Evolutionary conservation across 1,139 yeast species (phyloP).

Genomic region (Tardiomyces digboiensis): DNA sequence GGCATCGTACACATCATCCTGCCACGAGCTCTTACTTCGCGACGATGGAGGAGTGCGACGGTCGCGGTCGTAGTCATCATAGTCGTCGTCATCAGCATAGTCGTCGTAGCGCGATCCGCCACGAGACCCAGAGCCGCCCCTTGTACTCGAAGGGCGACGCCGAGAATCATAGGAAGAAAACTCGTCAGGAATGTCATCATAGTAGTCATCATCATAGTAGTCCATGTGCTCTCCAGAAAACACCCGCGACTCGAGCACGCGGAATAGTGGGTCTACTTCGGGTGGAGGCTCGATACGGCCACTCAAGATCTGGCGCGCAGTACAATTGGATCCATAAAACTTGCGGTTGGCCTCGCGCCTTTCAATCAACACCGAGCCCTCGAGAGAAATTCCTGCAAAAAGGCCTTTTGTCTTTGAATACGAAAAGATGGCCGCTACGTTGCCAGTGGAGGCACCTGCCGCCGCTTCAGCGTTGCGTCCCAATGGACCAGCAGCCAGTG

Average conservation of each 20-base stretch:
- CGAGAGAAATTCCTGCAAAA: slow-evolving; percentile 95
- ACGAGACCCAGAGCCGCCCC: slow-evolving; percentile 21
- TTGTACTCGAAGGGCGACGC: slow-evolving; percentile 8
- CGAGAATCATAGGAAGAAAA: slow-evolving; percentile 4
- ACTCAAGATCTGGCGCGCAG: slow-evolving; percentile 70
- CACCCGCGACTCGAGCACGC: slow-evolving; percentile 78
- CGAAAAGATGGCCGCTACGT: slow-evolving; percentile 86
- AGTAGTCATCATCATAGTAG: slow-evolving; percentile 51
- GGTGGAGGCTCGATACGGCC: slow-evolving; percentile 93
- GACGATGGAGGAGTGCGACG: neutral
- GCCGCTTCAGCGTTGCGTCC: slow-evolving; percentile 99
- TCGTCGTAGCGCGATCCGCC: slow-evolving; percentile 36
- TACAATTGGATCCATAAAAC: slow-evolving; percentile 82
- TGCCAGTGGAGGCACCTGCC: slow-evolving; percentile 83
- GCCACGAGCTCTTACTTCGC: slow-evolving; percentile 42
- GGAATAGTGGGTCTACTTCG: slow-evolving; percentile 81
- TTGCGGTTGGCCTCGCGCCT: slow-evolving; percentile 95
- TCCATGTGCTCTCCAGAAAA: slow-evolving; percentile 53
- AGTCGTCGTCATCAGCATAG: slow-evolving; percentile 26
- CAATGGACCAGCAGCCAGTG: slow-evolving; percentile 97
- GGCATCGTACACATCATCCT: slow-evolving; percentile 72
- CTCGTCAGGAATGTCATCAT: slow-evolving; percentile 61
- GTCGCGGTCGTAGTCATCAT: slow-evolving; percentile 3
- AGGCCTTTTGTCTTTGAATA: slow-evolving; percentile 95
- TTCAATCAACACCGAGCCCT: slow-evolving; percentile 91